Percentiles rank a stretch among this genome's conserved stretches.
Conservation (phyloP, 2,329 filamentous ascomycete species). For the Xylaria multiplex region DNA sequence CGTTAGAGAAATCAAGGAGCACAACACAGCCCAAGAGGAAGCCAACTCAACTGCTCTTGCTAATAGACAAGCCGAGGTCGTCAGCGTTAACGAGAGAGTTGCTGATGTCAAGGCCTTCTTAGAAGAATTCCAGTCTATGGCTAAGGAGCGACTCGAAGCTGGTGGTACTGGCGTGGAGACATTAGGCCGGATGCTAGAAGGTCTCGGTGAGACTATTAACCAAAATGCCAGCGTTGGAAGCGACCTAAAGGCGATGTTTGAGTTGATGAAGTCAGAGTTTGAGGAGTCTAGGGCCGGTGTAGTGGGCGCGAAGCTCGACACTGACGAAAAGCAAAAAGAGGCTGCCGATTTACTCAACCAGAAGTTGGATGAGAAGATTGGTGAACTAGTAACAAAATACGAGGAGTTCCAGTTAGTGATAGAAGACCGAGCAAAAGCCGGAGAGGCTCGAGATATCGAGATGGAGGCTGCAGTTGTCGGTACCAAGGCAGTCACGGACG, state of each 20-base stretch:
- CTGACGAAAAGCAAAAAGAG: slow-evolving; percentile 78
- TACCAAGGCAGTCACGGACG: slow-evolving; percentile 84
- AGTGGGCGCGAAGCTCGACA: slow-evolving; percentile 82
- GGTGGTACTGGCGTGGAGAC: slow-evolving; percentile 77
- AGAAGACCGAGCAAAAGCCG: slow-evolving; percentile 77
- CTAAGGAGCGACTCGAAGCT: slow-evolving; percentile 80
- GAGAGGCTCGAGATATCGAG: slow-evolving; percentile 77
- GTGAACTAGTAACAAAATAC: slow-evolving; percentile 84
- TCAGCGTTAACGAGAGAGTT: slow-evolving; percentile 80
- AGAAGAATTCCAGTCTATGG: slow-evolving; percentile 78
- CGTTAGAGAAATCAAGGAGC: slow-evolving; percentile 77
- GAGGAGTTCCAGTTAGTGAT: slow-evolving; percentile 82
- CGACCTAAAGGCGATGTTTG: slow-evolving; percentile 77
- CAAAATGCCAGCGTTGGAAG: slow-evolving; percentile 66
- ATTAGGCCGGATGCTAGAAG: slow-evolving; percentile 75
- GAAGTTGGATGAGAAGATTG: slow-evolving; percentile 73
- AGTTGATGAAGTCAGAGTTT: slow-evolving; percentile 84
- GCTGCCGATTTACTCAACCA: slow-evolving; percentile 63
- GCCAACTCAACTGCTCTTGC: slow-evolving; percentile 82
- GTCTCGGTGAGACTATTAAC: slow-evolving; percentile 70
- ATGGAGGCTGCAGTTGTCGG: slow-evolving; percentile 78
- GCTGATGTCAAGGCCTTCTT: slow-evolving; percentile 81
- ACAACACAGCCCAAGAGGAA: slow-evolving; percentile 73
- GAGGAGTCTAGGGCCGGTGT: slow-evolving; percentile 85
- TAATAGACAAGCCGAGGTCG: slow-evolving; percentile 84